Evolutionary conservation across 2,329 filamentous ascomycete genomes (phyloP).

Genomic region (Escovopsis sp.): DNA sequence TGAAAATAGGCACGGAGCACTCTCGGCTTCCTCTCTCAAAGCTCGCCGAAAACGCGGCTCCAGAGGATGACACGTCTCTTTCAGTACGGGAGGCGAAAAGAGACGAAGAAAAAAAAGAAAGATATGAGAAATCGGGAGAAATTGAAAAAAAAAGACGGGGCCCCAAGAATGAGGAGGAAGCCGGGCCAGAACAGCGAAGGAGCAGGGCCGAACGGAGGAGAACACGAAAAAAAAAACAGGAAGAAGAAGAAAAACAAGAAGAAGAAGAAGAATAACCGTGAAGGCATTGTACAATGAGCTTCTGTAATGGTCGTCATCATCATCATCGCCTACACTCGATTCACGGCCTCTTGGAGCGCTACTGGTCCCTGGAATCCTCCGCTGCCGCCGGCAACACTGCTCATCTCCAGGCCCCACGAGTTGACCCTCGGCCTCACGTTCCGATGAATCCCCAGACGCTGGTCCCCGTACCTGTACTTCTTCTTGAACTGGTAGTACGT

Average conservation of each 20-base stretch:
- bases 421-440: slow-evolving; percentile 29
- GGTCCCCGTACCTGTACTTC: slow-evolving; percentile 64
- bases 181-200: too few species aligned
- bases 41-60: too few species aligned
- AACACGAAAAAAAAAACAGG: neutral
- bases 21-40: too few species aligned
- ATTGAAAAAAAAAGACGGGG: too few species aligned
- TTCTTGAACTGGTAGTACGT: slow-evolving; percentile 82
- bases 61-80: too few species aligned
- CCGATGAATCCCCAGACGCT: slow-evolving; percentile 51
- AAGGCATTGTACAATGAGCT: too few species aligned
- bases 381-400: slow-evolving; percentile 37
- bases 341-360: slow-evolving; percentile 23
- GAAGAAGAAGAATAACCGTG: neutral
- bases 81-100: neutral
- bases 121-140: neutral
- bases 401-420: slow-evolving; percentile 56
- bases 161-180: too few species aligned
- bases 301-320: slow-evolving; percentile 2
- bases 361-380: slow-evolving; percentile 40
- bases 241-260: neutral
- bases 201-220: too few species aligned
- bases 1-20: too few species aligned
- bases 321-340: slow-evolving; percentile 8
- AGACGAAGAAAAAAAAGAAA: neutral